These are phyloP conservation scores for Trichomonas tenax DNA, from an alignment of 208 protist species.

Conservation along the genomic window DNA sequence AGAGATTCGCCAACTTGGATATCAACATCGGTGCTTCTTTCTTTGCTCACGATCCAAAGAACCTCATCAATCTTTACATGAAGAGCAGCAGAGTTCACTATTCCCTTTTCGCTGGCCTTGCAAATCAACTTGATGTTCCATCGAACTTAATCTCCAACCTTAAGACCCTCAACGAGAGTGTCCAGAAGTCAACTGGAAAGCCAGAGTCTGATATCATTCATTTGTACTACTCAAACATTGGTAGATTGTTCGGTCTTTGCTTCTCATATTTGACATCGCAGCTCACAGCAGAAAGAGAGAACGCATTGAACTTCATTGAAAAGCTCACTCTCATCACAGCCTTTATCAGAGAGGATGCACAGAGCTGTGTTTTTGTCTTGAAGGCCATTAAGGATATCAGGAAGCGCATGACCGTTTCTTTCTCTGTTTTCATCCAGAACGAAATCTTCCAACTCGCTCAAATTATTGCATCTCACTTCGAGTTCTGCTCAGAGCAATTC, in stretches of 20 bases:
- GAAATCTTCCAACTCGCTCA: not conserved
- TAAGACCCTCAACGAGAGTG: not conserved
- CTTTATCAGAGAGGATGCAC: not conserved
- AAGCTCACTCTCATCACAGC: not conserved
- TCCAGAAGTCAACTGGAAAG: not conserved
- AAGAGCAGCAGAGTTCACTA: not conserved
- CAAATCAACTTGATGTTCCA: not conserved
- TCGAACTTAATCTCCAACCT: not conserved
- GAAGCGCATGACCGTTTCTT: not conserved
- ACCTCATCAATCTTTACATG: not conserved
- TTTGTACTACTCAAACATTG: not conserved
- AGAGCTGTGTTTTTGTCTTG: not conserved
- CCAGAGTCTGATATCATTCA: not conserved
- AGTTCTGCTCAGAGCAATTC: not conserved
- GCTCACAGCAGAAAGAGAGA: not conserved
- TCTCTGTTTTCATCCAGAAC: not conserved
- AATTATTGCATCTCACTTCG: not conserved
- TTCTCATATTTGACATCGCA: not conserved
- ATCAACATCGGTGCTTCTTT: not conserved
- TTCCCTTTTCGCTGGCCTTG: not conserved
- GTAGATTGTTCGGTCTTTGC: not conserved
- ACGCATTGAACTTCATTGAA: not conserved
- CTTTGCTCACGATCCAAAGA: not conserved
- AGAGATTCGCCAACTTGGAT: not conserved
- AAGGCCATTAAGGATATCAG: not conserved